A percentile compares a stretch with the other conserved stretches of the same genome.
Evolutionary conservation across 495 filamentous ascomycete genomes (phyloP).

Genomic region (Chaetomium cochliodes): DNA sequence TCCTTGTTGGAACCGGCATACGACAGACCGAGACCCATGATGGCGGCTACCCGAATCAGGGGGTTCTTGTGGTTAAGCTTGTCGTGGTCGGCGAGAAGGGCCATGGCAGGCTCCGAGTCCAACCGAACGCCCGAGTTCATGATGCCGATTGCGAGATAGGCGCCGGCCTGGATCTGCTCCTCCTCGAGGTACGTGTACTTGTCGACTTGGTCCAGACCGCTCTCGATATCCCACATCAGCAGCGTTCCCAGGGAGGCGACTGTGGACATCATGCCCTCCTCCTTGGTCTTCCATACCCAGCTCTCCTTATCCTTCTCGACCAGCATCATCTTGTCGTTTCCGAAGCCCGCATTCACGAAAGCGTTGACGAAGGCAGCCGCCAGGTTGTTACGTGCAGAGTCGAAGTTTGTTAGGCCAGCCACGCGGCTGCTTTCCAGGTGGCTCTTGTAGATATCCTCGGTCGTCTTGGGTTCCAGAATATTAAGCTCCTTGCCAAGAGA

Average conservation of each 20-base stretch:
- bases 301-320: slow-evolving; percentile 74
- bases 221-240: slow-evolving; percentile 85
- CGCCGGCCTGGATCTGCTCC: slow-evolving; percentile 84
- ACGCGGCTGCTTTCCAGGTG: slow-evolving; percentile 93
- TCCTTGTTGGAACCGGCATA: slow-evolving; percentile 91
- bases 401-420: slow-evolving; percentile 86
- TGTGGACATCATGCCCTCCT: slow-evolving; percentile 95
- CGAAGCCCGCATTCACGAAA: slow-evolving; percentile 94
- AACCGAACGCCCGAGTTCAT: slow-evolving; percentile 86
- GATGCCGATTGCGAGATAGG: slow-evolving; percentile 85
- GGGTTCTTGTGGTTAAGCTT: slow-evolving; percentile 74
- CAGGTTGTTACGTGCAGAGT: slow-evolving; percentile 93
- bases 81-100: slow-evolving; percentile 74
- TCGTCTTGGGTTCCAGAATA: slow-evolving; percentile 92
- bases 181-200: slow-evolving; percentile 84
- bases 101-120: slow-evolving; percentile 83
- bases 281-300: slow-evolving; percentile 99
- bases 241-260: slow-evolving; percentile 89
- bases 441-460: slow-evolving; percentile 99
- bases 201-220: slow-evolving; percentile 85
- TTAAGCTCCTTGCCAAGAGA: slow-evolving; percentile 92
- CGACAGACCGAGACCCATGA: slow-evolving; percentile 93
- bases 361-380: slow-evolving; percentile 95
- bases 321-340: slow-evolving; percentile 96
- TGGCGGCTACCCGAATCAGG: slow-evolving; percentile 71